A percentile compares a stretch with the other conserved stretches of the same genome.
These are phyloP conservation scores for Dimargaris xerosporica DNA, from an alignment of 192 early-diverging fungal genomes.

Conservation along the genomic window DNA sequence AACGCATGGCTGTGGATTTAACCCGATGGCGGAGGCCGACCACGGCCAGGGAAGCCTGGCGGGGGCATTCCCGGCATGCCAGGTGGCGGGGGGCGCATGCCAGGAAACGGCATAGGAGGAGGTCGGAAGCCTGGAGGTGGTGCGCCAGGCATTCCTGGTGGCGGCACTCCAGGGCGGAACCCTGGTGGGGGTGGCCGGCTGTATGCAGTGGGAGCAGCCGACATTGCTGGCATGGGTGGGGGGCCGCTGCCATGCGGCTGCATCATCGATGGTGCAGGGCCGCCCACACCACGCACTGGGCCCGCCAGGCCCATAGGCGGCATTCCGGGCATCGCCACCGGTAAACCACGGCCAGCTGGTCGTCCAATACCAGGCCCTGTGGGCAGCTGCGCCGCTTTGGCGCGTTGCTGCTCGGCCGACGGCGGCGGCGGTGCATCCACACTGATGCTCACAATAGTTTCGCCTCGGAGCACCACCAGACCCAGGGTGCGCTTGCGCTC, in stretches of 20 bases:
- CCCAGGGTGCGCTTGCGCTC: constrained; percentile 88
- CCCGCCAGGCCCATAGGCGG: constrained; percentile 53
- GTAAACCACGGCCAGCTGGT: constrained; percentile 67
- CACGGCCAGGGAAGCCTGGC: constrained; percentile 8
- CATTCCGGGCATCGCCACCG: constrained; percentile 35
- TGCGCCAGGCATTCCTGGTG: constrained; percentile 13
- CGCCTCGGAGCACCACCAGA: constrained; percentile 86
- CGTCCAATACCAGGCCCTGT: constrained; percentile 64
- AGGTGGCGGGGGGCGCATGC: constrained; percentile 40
- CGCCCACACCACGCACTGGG: constrained; percentile 92
- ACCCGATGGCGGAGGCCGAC: constrained; percentile 1
- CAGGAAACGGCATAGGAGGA: constrained; percentile 14
- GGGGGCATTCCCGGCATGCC: constrained; percentile 8
- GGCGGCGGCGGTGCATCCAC: constrained; percentile 83
- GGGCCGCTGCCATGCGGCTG: constrained; percentile 41
- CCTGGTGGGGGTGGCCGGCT: constrained; percentile 43
- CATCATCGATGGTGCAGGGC: constrained; percentile 83
- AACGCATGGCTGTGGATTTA: not conserved
- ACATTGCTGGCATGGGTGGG: constrained; percentile 23
- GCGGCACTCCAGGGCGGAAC: constrained; percentile 36
- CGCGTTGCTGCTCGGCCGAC: constrained; percentile 29
- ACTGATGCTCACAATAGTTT: constrained; percentile 77
- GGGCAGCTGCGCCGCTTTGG: constrained; percentile 23
- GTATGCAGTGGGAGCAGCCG: constrained; percentile 42
- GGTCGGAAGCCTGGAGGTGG: constrained; percentile 18